A percentile compares a stretch with the other conserved stretches of the same genome.
These are phyloP conservation scores for Pseudogymnoascus sp. DNA, from an alignment of 2,329 filamentous ascomycete species.

Conservation along the genomic window DNA sequence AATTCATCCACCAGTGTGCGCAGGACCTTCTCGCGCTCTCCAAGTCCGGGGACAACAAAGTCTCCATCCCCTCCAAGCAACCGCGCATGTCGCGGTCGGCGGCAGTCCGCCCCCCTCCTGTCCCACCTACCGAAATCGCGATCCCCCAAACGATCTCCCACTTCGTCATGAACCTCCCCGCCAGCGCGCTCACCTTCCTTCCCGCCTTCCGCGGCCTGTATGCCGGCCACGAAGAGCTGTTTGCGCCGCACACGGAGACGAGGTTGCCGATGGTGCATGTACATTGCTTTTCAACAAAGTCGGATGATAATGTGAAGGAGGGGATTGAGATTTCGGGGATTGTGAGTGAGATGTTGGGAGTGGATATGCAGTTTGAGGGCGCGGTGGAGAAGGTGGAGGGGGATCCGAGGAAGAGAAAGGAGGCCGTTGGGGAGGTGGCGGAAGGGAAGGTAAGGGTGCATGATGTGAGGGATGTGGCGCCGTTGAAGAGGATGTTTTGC, in stretches of 20 bases:
- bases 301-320: slow-evolving; percentile 59
- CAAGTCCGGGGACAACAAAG: slow-evolving; percentile 42
- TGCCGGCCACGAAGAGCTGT: slow-evolving; percentile 57
- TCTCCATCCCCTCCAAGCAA: slow-evolving; percentile 41
- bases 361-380: slow-evolving; percentile 36
- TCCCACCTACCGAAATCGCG: slow-evolving; percentile 35
- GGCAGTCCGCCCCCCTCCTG: slow-evolving; percentile 22
- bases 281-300: slow-evolving; percentile 89
- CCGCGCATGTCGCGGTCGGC: slow-evolving; percentile 17
- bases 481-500: slow-evolving; percentile 95
- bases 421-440: slow-evolving; percentile 32
- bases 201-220: slow-evolving; percentile 71
- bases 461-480: slow-evolving; percentile 79
- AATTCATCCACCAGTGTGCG: slow-evolving; percentile 68
- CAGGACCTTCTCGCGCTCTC: slow-evolving; percentile 47
- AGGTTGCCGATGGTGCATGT: slow-evolving; percentile 77
- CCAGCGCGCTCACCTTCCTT: slow-evolving; percentile 78
- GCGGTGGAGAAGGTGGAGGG: slow-evolving; percentile 28
- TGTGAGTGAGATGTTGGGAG: slow-evolving; percentile 36
- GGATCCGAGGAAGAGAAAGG: slow-evolving; percentile 27
- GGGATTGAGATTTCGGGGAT: slow-evolving; percentile 29
- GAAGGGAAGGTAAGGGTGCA: slow-evolving; percentile 48
- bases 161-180: slow-evolving; percentile 97
- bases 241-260: slow-evolving; percentile 47
- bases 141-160: slow-evolving; percentile 76